Evolutionary conservation across 1,284 basidiomycete genomes (phyloP).

Genomic region (Ceratobasidium sp.): DNA sequence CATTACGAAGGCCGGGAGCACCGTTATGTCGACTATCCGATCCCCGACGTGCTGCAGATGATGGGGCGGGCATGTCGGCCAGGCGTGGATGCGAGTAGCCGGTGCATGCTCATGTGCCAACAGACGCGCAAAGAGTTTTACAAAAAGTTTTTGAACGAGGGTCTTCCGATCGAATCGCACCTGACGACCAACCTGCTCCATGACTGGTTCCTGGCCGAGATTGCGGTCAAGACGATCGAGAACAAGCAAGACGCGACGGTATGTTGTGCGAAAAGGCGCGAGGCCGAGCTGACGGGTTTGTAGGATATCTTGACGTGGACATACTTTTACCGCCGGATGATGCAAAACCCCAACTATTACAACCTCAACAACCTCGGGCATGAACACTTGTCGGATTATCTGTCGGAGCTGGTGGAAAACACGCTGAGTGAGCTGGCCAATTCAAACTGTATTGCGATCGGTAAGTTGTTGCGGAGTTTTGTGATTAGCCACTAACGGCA

Average conservation of each 20-base stretch:
- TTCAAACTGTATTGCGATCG: slow-evolving; percentile 95
- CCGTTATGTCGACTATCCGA: slow-evolving; percentile 97
- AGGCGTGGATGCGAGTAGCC: slow-evolving; percentile 84
- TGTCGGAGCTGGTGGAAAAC: slow-evolving; percentile 96
- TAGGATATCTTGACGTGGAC: slow-evolving; percentile 95
- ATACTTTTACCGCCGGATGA: slow-evolving; percentile 96
- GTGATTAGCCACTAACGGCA: slow-evolving; percentile 46
- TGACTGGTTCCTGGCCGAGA: slow-evolving; percentile 99
- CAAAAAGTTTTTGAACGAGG: slow-evolving; percentile 98
- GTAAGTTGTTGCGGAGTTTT: slow-evolving; percentile 61
- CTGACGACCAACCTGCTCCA: slow-evolving; percentile 88
- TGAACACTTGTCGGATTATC: slow-evolving; percentile 91
- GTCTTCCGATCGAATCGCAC: slow-evolving; percentile 97
- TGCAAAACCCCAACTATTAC: slow-evolving; percentile 96
- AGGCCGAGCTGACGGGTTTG: slow-evolving; percentile 45
- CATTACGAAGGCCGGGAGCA: slow-evolving; percentile 96
- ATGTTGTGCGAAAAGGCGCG: slow-evolving; percentile 56
- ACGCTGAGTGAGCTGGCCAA: slow-evolving; percentile 92
- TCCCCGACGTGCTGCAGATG: slow-evolving; percentile 98
- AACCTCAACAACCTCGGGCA: slow-evolving; percentile 94
- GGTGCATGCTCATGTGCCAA: slow-evolving; percentile 97
- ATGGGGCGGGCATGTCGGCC: slow-evolving; percentile 97
- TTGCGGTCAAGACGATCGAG: slow-evolving; percentile 98
- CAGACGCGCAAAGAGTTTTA: slow-evolving; percentile 98
- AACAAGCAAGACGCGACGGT: slow-evolving; percentile 98